Base-by-base conservation (phyloP, 495 filamentous ascomycete species). In the Ascodesmis nigricans region DNA sequence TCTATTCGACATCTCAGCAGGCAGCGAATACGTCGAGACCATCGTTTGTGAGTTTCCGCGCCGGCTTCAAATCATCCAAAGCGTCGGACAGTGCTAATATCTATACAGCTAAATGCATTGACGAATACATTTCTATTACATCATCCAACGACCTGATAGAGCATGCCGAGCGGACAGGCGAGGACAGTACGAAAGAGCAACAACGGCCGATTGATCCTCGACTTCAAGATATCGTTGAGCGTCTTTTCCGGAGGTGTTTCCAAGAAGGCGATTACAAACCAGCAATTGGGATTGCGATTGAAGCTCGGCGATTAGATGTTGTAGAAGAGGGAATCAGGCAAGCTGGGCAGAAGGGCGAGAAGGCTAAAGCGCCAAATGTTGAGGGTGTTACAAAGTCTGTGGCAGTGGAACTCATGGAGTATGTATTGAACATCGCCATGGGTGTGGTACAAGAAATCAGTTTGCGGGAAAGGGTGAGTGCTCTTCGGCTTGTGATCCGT, bases 251-350 rank as follows among this genome's bases (percentile, higher is more conserved):
- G 56, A 75, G 67, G 52, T 92, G 87, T 56, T 77, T 91, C 49
- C 61, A 66, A 37, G 71, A 80, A 45, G 80, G 75, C 37, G 71
- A 80, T 32, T 99, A 92, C 58, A 69, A 79, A 38, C 90, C 95
- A 55, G 90, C 95, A n/a, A 83, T 99, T 39, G 90, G 90, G 33
- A 93, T 99, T 40, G 87, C 90, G 8, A 75, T 99, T 23, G 90
- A 99, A 50, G 90, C 90, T 20, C 77, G 82, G 52, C 87, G 80
- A 46, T 64, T 95, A 21, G 78, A 90, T 34, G 76, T 93, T 16
- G 71, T 99, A 17, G 76, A 79, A 27, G 67, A 72, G 40, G 73
- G 81, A 24, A 93, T 99, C 43, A 69, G 83, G 41, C 61, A 70
- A 9, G 69, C 79, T 49, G 30, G 68, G 59, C n/a, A 79, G 70